Conservation (phyloP, 371 early-diverging fungal genomes). For the Lichtheimia hyalospora region DNA sequence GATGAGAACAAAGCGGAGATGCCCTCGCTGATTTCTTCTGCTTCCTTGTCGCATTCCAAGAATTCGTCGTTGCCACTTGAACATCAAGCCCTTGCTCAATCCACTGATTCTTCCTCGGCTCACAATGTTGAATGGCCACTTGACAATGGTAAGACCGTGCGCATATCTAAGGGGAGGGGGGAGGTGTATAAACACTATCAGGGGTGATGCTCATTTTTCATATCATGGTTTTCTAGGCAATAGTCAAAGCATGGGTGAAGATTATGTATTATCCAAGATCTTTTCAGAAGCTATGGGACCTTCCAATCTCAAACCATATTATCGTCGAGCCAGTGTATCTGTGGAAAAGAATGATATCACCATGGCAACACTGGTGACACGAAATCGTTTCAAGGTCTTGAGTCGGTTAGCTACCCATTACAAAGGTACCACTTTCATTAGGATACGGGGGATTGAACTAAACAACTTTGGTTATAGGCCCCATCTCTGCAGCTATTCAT, state of each 20-base stretch:
- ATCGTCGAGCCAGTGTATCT: conserved; percentile 24
- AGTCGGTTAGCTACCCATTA: conserved; percentile 43
- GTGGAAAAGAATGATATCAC: conserved; percentile 28
- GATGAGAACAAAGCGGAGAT: conserved; percentile 12
- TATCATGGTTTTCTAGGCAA: not conserved
- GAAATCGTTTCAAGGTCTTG: conserved; percentile 45
- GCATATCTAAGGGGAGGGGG: too few species aligned
- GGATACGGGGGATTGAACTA: not conserved
- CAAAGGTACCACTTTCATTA: conserved; percentile 20
- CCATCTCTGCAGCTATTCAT: conserved; percentile 56
- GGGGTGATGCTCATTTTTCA: too few species aligned
- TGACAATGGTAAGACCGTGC: conserved; percentile 14
- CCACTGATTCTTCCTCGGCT: not conserved
- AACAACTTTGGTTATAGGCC: conserved; percentile 17
- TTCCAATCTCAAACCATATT: conserved; percentile 42
- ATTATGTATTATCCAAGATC: conserved; percentile 40
- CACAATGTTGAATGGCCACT: conserved; percentile 10
- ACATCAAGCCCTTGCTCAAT: too few species aligned
- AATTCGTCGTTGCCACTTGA: too few species aligned
- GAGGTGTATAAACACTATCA: too few species aligned
- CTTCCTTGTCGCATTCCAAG: too few species aligned
- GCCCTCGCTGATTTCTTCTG: too few species aligned
- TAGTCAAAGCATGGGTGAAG: conserved; percentile 18
- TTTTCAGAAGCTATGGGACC: conserved; percentile 44
- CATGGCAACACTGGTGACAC: conserved; percentile 47